Evolutionary conservation across 345 rosid species (phyloP), one percentile per base, ranked within the genome.

Genomic region (Pistacia atlantica): DNA sequence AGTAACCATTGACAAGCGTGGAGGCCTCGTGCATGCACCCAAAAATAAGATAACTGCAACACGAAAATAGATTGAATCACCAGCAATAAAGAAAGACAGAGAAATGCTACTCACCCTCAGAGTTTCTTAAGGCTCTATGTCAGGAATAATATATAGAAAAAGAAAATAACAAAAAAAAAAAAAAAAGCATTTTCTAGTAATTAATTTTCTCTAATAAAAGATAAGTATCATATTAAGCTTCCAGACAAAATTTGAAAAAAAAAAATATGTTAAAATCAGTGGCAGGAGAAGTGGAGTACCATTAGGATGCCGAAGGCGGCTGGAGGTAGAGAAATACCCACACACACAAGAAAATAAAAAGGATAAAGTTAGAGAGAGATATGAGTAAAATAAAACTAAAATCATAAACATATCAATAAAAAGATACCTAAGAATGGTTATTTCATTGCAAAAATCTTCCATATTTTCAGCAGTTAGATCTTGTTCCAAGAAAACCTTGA

Each of bases 361-460:
- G 31, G 60, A 75, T 74, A 20, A 73, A 59, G 80, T 86, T 75
- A 89, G 90, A 84, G 84, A 73, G 60, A 68, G 59, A 67, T 17
- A 75, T 67, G 22, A n/a, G 25, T 54, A 70, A 59, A 75, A 75
- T 79, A 70, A 74, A 78, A 69, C 69, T 14, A 67, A 69, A 68
- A 60, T 17, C 58, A 59, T 72, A 62, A 83, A 85, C 75, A 74
- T 49, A 73, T 76, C 35, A 73, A 79, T 25, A 67, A 52, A 59
- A 81, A 77, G 59, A 74, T 69, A 92, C 99, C 99, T 91, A 59
- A 97, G 93, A 84, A 97, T 94, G 33, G 98, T 91, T 81, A 97
- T 94, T 87, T 94, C 99, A 61, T 97, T 97, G 88, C 99, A 92
- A 79, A 97, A 97, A 78, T 95, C 98, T 80, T 93, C 94, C 99